Evolutionary conservation across 495 filamentous ascomycete species (phyloP).

Genomic region (Cercophora sp.): DNA sequence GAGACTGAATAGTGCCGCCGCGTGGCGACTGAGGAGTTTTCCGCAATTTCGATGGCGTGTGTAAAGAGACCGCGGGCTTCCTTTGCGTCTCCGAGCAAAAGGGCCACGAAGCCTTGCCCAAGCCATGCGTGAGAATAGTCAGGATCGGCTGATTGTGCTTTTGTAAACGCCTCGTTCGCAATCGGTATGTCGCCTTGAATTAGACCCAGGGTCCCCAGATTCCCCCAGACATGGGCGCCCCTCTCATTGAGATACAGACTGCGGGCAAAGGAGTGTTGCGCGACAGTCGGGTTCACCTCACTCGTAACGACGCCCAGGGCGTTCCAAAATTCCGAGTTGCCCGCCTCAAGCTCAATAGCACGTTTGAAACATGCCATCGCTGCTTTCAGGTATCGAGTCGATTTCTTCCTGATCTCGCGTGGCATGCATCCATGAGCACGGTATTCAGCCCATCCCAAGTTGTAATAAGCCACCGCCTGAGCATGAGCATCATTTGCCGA

Average conservation of each 20-base stretch:
- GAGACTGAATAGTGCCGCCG: constrained; percentile 74
- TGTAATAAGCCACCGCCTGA: constrained; percentile 95
- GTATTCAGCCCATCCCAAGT: constrained; percentile 91
- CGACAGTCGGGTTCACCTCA: constrained; percentile 74
- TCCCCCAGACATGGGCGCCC: constrained; percentile 81
- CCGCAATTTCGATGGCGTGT: constrained; percentile 92
- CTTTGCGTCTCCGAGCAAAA: constrained; percentile 62
- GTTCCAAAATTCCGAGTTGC: constrained; percentile 98
- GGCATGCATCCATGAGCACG: constrained; percentile 65
- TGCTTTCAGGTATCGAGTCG: constrained; percentile 68
- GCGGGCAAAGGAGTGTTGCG: constrained; percentile 92
- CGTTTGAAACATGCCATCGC: constrained; percentile 92
- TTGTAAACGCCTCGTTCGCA: constrained; percentile 82
- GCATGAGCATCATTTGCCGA: constrained; percentile 75
- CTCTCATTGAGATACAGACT: constrained; percentile 88
- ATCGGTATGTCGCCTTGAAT: constrained; percentile 76
- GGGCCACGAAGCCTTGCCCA: constrained; percentile 82
- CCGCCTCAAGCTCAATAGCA: constrained; percentile 91
- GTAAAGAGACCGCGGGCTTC: constrained; percentile 83
- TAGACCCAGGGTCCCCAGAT: constrained; percentile 81
- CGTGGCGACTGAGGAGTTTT: constrained; percentile 63
- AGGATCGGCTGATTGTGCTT: constrained; percentile 89
- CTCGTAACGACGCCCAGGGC: constrained; percentile 87
- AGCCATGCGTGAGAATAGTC: constrained; percentile 91
- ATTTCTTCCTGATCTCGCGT: constrained; percentile 40